Conservation (phyloP, 164 flowering plant species). For the Macadamia tetraphylla region DNA sequence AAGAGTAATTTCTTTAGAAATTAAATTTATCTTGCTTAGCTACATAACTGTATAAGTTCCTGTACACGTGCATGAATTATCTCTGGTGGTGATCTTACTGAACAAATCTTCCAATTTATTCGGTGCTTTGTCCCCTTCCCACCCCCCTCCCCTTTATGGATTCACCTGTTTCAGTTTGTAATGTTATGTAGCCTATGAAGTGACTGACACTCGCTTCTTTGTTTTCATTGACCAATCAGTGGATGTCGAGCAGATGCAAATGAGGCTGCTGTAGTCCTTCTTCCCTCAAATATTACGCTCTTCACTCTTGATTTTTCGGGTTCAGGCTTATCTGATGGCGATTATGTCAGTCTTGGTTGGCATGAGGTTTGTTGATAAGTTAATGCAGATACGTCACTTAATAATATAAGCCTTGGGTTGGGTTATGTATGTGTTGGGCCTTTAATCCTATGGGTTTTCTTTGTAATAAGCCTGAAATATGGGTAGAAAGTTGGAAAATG, state of each 20-base stretch:
- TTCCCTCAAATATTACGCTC: constrained; percentile 89
- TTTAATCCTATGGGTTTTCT: too few relatives aligned
- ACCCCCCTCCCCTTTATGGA: not conserved
- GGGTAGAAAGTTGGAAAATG: too few relatives aligned
- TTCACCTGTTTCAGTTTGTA: not conserved
- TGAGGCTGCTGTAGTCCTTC: constrained; percentile 84
- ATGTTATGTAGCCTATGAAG: not conserved
- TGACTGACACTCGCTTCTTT: constrained; percentile 3
- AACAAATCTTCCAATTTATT: not conserved
- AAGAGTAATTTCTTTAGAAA: not conserved
- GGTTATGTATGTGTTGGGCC: too few relatives aligned
- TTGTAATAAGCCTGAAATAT: too few relatives aligned
- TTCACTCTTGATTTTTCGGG: constrained; percentile 98
- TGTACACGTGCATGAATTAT: not conserved
- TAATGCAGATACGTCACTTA: too few relatives aligned
- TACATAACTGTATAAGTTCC: not conserved
- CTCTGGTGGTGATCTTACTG: not conserved
- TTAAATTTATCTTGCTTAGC: not conserved
- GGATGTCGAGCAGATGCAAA: constrained; percentile 97
- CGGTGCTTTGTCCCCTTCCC: too few relatives aligned
- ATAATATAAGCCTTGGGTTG: too few relatives aligned
- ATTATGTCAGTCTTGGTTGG: constrained; percentile 96
- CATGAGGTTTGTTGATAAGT: constrained; percentile 58
- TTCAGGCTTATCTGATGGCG: constrained; percentile 92
- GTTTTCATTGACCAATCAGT: constrained; percentile 34